Base-by-base conservation (phyloP, 2,329 filamentous ascomycete species). In the Verticillium dahliae region DNA sequence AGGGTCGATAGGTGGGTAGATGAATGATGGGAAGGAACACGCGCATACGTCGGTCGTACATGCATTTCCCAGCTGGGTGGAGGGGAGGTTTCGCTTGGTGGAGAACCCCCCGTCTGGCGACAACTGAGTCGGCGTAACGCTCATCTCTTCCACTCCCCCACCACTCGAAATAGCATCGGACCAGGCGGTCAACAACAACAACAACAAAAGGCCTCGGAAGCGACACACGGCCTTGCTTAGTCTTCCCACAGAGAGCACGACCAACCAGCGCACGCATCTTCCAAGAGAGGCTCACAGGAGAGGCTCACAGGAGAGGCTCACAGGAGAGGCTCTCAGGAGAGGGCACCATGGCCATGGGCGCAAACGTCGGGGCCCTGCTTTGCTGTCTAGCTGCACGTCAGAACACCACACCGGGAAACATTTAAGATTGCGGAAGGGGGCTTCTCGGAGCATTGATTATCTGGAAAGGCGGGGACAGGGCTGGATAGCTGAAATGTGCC, bases 401-500 rank as follows among this genome's bases (percentile, higher is more conserved):
- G 60, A 58, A 62, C 45, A 22, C 45, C 15, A 60, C 41, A 55
- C 59, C 45, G 60, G 63, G 62, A 65, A 65, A 65, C 63, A 65
- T 63, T 60, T 65, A 65, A 63, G 62, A 65, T 65, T 65, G 60
- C 58, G 60, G 62, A 65, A 50, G 63, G 63, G 60, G 60, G 61
- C 63, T 18, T 7, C 18, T 50, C 45, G 45, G 45, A 50, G 45
- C 45, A 22, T 50, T 50, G 45, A 50, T 50, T 50, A 31, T 50
- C 18, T 11, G n/a, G 45, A 50, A 50, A 27, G 45, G 45, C 45
- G 45, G 45, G 45, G 45, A 31, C 45, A 41, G 39, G 14, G 39
- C 39, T 22, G 18, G 45, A 22, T 27, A 11, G 18, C 18, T 22
- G n/a, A 9, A 31, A 10, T 10, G 45, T 9, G n/a, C 22, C n/a